Conservation (phyloP, 805 yeast species). For the Cyberlindnera mycetangii region DNA sequence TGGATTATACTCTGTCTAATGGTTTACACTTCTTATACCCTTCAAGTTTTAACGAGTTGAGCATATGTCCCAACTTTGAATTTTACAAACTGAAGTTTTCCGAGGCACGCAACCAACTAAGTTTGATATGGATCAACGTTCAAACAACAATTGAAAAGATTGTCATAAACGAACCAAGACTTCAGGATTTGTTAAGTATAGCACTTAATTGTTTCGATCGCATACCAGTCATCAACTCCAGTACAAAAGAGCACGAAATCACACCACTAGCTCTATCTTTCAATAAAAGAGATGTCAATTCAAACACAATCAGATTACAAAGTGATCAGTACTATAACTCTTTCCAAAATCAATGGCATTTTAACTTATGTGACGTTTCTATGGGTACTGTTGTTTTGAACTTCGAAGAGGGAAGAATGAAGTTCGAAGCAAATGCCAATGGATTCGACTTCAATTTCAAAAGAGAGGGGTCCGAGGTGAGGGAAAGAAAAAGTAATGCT, state of each 20-base stretch:
- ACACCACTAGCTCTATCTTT: slow-evolving; percentile 41
- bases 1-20: slow-evolving; percentile 72
- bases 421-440: slow-evolving; percentile 48
- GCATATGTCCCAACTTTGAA: slow-evolving; percentile 61
- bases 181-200: slow-evolving; percentile 46
- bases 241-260: slow-evolving; percentile 36
- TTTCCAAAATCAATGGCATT: slow-evolving; percentile 75
- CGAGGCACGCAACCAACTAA: slow-evolving; percentile 56
- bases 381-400: slow-evolving; percentile 47
- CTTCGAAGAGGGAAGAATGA: slow-evolving; percentile 44
- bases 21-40: slow-evolving; percentile 71
- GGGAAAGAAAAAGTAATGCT: slow-evolving; percentile 20
- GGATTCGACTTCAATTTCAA: slow-evolving; percentile 67
- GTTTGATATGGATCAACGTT: slow-evolving; percentile 61
- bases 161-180: slow-evolving; percentile 38
- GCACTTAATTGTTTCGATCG: slow-evolving; percentile 62
- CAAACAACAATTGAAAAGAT: slow-evolving; percentile 47
- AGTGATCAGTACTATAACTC: slow-evolving; percentile 63
- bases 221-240: slow-evolving; percentile 45
- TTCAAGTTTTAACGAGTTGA: slow-evolving; percentile 64
- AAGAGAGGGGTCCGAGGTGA: slow-evolving; percentile 23
- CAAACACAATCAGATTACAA: slow-evolving; percentile 42
- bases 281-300: slow-evolving; percentile 38
- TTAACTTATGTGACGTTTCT: slow-evolving; percentile 61
- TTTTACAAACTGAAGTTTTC: slow-evolving; percentile 61